These are phyloP conservation scores for Tilletiopsis washingtonensis DNA, from an alignment of 1,284 basidiomycete genomes.

Conservation along the genomic window DNA sequence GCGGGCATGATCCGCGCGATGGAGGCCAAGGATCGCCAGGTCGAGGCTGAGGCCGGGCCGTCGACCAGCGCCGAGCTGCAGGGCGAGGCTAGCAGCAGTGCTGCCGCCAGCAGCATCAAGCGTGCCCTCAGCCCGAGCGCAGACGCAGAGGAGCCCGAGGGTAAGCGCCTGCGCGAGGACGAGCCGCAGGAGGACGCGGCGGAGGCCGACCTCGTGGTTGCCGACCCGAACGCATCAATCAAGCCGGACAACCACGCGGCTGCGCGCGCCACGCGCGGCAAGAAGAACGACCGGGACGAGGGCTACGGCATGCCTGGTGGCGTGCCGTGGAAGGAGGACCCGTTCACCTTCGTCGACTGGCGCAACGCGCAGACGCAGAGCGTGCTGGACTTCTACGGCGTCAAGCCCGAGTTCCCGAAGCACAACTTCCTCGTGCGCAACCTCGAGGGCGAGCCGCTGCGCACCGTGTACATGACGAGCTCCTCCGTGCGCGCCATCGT, in stretches of 20 bases:
- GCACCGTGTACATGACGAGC: conserved; percentile 84
- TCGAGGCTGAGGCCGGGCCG: conserved; percentile 12
- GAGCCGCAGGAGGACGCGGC: conserved; percentile 11
- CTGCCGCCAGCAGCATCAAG: background rate
- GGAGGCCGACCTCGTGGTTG: background rate
- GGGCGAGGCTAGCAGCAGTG: background rate
- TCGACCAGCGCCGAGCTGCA: background rate
- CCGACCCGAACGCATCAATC: conserved; percentile 6
- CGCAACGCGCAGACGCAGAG: conserved; percentile 28
- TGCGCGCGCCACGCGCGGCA: conserved; percentile 22
- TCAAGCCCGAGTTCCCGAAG: conserved; percentile 67
- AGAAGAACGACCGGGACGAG: conserved; percentile 9
- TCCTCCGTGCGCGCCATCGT: conserved; percentile 67
- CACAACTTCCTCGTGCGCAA: conserved; percentile 79
- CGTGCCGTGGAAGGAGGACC: conserved; percentile 43
- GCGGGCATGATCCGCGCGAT: conserved; percentile 42
- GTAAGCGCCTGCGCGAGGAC: conserved; percentile 3
- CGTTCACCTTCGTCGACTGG: conserved; percentile 32
- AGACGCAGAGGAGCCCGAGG: background rate
- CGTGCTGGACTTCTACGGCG: conserved; percentile 63
- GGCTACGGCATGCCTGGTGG: conserved; percentile 32
- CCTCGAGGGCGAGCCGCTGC: conserved; percentile 64
- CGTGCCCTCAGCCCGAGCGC: background rate
- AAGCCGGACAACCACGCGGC: conserved; percentile 35
- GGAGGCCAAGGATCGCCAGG: conserved; percentile 12